Conservation (phyloP, 345 rosid species). For the Tarenaya hassleriana region DNA sequence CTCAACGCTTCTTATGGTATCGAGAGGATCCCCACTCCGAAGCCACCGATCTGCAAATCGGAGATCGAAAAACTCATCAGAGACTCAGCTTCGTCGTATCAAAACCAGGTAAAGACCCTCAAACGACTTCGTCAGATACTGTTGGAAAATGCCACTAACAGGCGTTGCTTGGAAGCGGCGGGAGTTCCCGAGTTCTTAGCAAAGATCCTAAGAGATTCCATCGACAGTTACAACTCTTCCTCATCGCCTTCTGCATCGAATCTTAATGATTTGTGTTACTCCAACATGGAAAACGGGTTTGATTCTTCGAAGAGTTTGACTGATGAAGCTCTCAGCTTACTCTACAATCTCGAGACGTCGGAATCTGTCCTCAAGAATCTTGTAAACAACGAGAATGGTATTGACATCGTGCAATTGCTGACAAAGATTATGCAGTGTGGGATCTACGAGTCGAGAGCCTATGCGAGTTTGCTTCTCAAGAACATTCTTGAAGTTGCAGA, state of each 20-base stretch:
- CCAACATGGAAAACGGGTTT: constrained; percentile 15
- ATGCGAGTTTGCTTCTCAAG: constrained; percentile 32
- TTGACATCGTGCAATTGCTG: constrained; percentile 39
- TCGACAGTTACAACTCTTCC: too few relatives aligned
- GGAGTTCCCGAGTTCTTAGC: constrained; percentile 69
- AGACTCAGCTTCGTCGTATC: constrained; percentile 42
- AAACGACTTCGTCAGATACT: constrained; percentile 46
- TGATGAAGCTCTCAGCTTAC: constrained; percentile 60
- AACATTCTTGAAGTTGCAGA: constrained; percentile 51
- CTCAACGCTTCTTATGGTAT: constrained; percentile 71
- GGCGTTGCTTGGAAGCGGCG: constrained; percentile 59
- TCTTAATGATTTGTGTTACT: constrained; percentile 1
- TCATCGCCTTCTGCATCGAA: neutral
- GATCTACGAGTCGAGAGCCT: constrained; percentile 38
- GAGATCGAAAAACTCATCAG: constrained; percentile 54
- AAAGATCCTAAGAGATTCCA: constrained; percentile 24
- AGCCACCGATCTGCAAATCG: constrained; percentile 48
- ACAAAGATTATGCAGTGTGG: constrained; percentile 42
- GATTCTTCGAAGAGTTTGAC: constrained; percentile 22
- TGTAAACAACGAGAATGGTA: constrained; percentile 35
- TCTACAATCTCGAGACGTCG: constrained; percentile 53
- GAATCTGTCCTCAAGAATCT: constrained; percentile 56
- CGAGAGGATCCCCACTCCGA: constrained; percentile 87
- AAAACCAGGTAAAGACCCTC: constrained; percentile 42
- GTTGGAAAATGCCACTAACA: constrained; percentile 47